A percentile compares a stretch with the other conserved stretches of the same genome.
Conservation (phyloP, 441 rosid species). For the Hura crepitans region DNA sequence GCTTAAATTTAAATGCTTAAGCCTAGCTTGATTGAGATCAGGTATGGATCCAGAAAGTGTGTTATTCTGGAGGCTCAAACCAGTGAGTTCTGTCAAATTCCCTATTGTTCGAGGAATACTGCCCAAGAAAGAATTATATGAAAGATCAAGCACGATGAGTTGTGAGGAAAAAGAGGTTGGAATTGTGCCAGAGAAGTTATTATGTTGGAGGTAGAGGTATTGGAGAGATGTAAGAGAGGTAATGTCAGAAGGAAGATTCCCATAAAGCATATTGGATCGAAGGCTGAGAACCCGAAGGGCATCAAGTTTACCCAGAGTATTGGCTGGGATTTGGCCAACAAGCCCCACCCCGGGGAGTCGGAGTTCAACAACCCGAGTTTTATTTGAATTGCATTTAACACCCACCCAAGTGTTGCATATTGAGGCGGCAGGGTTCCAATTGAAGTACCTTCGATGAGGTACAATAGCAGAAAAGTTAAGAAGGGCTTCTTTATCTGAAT, state of each 20-base stretch:
- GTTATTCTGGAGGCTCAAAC: constrained; percentile 65
- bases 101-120: constrained; percentile 51
- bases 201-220: constrained; percentile 61
- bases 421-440: constrained; percentile 56
- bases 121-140: constrained; percentile 60
- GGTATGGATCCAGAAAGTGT: constrained; percentile 63
- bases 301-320: constrained; percentile 66
- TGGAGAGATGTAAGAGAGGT: constrained; percentile 49
- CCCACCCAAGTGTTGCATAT: constrained; percentile 78
- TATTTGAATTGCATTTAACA: constrained; percentile 52
- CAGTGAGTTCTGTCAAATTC: constrained; percentile 41
- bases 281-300: constrained; percentile 63
- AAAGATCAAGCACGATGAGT: constrained; percentile 59
- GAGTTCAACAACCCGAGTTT: constrained; percentile 51
- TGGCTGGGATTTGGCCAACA: constrained; percentile 62
- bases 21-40: constrained; percentile 45
- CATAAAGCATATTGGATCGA: constrained; percentile 61
- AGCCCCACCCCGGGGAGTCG: constrained; percentile 87
- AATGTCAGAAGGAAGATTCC: constrained; percentile 66
- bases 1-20: constrained; percentile 56
- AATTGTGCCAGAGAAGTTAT: constrained; percentile 57
- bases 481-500: constrained; percentile 66
- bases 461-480: constrained; percentile 57
- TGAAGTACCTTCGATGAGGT: constrained; percentile 55
- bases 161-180: constrained; percentile 57